Evolutionary conservation across 129 eudicot species (phyloP), one percentile per base, ranked within the genome.

Genomic region (Pittosporum tobira): DNA sequence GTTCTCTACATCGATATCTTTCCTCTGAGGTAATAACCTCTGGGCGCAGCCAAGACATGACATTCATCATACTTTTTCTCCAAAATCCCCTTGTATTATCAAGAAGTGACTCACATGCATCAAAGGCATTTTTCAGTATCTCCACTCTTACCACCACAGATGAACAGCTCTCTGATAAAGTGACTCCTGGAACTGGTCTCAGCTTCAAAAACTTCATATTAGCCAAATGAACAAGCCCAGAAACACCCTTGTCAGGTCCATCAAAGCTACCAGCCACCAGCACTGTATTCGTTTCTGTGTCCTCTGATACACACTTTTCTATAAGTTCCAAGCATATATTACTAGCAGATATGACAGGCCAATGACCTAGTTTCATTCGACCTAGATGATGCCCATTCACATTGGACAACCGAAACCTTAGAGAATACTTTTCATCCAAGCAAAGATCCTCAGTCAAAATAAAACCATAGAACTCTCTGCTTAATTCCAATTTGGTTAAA

Each of bases 11-110:
- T 73, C 96, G 86, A 66, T 93, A 93, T 72, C 88, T 80, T 55
- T 74, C 76, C 73, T 86, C 99, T 12, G 99, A 81, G 51, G 94
- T 93, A 63, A 68, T 74, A 57, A 87, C 85, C 68, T 93, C 96
- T n/a, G 99, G 99, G 40, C 94, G 77, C 61, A 87, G 49, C 99
- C 99, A 93, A 60, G 80, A 76, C 94, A 93, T 93, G 44, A 77
- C 87, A 57, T 54, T 83, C 88, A 81, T 74, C 94, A 93, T 87
- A 71, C 99, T 93, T 67, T 71, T 87, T 66, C 82, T 79, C 99
- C 99, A 93, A 48, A 65, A 42, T 25, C 71, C 86, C 75, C 91
- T 81, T 38, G 77, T 51, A 62, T 40, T 66, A 47, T 84, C 94
- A 30, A 81, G 64, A 71, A 93, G 84, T 2, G 96, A 76, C 54